These are phyloP conservation scores for Borovskyia barvae DNA, from an alignment of 208 protist genomes.

Conservation along the genomic window DNA sequence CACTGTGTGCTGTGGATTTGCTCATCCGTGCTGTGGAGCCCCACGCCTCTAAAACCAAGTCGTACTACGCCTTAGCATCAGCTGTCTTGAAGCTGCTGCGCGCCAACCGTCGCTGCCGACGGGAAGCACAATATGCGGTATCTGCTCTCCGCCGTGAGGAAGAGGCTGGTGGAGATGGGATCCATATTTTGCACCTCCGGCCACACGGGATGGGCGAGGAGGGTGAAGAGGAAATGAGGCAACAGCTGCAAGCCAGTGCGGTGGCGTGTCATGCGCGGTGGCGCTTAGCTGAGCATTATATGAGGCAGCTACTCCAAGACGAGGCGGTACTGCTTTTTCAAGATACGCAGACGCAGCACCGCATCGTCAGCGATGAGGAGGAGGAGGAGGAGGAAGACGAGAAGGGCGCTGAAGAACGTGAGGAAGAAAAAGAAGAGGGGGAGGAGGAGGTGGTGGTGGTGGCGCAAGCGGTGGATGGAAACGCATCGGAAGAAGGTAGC, in stretches of 20 bases:
- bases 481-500: not conserved
- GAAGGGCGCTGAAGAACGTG: not conserved
- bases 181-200: not conserved
- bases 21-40: conserved; percentile 52
- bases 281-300: conserved; percentile 48
- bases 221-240: not conserved
- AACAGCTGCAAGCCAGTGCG: conserved; percentile 5
- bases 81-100: conserved; percentile 65
- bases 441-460: not conserved
- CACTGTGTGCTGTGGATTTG: conserved; percentile 40
- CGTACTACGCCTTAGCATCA: conserved; percentile 67
- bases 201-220: not conserved
- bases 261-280: conserved; percentile 27
- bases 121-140: conserved; percentile 10
- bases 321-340: conserved; percentile 32
- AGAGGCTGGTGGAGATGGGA: not conserved
- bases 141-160: conserved; percentile 10
- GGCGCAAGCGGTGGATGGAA: not conserved
- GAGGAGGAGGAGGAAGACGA: conserved; percentile 22
- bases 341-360: conserved; percentile 2
- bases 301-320: conserved; percentile 33
- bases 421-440: conserved; percentile 11
- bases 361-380: conserved; percentile 7
- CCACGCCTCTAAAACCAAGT: conserved; percentile 53
- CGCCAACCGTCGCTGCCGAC: conserved; percentile 17